Percentiles rank a stretch among this genome's conserved stretches.
Evolutionary conservation across 495 filamentous ascomycete genomes (phyloP).

Genomic region (Daldinia grandis): DNA sequence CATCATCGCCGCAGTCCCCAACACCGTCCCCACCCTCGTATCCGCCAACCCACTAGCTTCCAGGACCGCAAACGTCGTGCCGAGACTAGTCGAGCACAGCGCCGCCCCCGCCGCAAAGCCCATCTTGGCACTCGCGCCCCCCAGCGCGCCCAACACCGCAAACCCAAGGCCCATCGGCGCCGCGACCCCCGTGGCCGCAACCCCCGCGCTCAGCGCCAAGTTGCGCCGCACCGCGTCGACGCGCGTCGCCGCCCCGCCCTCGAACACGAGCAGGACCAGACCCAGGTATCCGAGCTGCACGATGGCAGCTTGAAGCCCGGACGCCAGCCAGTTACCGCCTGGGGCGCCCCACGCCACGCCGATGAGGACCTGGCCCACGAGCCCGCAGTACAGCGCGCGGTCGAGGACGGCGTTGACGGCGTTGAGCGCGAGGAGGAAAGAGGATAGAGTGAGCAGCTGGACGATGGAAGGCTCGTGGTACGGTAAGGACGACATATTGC

Average conservation of each 20-base stretch:
- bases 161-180: constrained; percentile 76
- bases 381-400: constrained; percentile 70
- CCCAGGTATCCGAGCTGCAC: constrained; percentile 81
- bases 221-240: constrained; percentile 65
- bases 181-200: constrained; percentile 71
- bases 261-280: constrained; percentile 76
- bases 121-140: constrained; percentile 60
- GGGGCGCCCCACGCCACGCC: constrained; percentile 74
- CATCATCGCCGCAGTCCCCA: constrained; percentile 78
- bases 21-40: constrained; percentile 73
- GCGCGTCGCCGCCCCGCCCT: constrained; percentile 75
- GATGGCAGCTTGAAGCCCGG: constrained; percentile 66
- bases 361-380: constrained; percentile 78
- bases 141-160: constrained; percentile 52
- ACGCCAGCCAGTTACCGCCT: constrained; percentile 48
- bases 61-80: constrained; percentile 81
- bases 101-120: constrained; percentile 80
- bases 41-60: constrained; percentile 61
- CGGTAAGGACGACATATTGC: constrained; percentile 44
- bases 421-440: constrained; percentile 74
- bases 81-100: constrained; percentile 77
- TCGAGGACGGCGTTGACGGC: constrained; percentile 65
- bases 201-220: constrained; percentile 63
- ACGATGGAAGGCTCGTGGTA: constrained; percentile 69
- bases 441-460: constrained; percentile 67